Conservation (phyloP, 73 alveolate genomes). For the Paramecium primaurelia region DNA sequence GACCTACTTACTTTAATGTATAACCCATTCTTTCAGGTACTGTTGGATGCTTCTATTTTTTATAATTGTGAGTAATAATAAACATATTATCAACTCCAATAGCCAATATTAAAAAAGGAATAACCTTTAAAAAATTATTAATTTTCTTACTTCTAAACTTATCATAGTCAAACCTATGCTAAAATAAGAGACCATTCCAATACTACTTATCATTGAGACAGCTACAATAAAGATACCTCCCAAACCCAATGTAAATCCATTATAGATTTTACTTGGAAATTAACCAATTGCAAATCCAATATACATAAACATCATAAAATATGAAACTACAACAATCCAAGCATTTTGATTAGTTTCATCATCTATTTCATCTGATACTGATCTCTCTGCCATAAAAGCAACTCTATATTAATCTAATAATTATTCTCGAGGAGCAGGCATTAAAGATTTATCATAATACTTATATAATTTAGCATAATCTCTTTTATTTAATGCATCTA, state of each 20-base stretch:
- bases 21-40: slow-evolving; percentile 68
- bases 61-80: slow-evolving; percentile 78
- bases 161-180: slow-evolving; percentile 83
- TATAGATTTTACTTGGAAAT: slow-evolving; percentile 86
- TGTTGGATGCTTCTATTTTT: slow-evolving; percentile 73
- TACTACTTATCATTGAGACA: slow-evolving; percentile 74
- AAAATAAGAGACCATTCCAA: slow-evolving; percentile 79
- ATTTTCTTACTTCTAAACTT: slow-evolving; percentile 45
- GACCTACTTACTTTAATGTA: slow-evolving; percentile 91
- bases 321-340: slow-evolving; percentile 75
- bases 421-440: slow-evolving; percentile 35
- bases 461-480: slow-evolving; percentile 32
- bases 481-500: slow-evolving; percentile 73
- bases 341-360: slow-evolving; percentile 77
- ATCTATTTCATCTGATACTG: slow-evolving; percentile 89
- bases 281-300: slow-evolving; percentile 89
- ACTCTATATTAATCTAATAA: slow-evolving; percentile 62
- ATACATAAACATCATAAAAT: slow-evolving; percentile 88
- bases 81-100: slow-evolving; percentile 97
- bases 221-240: slow-evolving; percentile 87
- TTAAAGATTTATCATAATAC: background rate
- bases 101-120: slow-evolving; percentile 91
- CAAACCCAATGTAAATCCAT: slow-evolving; percentile 84
- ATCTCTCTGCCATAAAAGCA: slow-evolving; percentile 85
- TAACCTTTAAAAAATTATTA: slow-evolving; percentile 73